Evolutionary conservation across 208 protist genomes (phyloP).

Genomic region (Crithidia brevicula): DNA sequence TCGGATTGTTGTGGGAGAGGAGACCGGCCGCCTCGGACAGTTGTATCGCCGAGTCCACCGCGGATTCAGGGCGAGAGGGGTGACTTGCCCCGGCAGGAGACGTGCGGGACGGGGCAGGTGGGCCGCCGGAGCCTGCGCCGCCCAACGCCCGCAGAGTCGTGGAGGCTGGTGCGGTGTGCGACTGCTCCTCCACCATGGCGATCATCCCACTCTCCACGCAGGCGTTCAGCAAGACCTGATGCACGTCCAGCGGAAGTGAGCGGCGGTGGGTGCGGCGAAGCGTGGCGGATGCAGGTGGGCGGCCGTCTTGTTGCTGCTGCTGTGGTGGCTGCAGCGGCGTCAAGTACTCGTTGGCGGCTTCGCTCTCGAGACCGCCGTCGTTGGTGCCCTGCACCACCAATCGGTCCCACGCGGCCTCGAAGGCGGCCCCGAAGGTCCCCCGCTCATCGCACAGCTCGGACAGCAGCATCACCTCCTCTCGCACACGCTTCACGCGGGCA

Average conservation of each 20-base stretch:
- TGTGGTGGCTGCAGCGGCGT: not conserved
- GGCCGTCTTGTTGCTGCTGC: not conserved
- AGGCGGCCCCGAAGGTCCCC: conserved; percentile 34
- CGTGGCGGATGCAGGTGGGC: not conserved
- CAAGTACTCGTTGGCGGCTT: conserved; percentile 9
- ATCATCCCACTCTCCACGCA: conserved; percentile 64
- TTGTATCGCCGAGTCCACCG: not conserved
- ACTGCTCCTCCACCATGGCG: conserved; percentile 3
- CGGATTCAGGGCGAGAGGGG: not conserved
- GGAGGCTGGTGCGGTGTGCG: not conserved
- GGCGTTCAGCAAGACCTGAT: conserved; percentile 44
- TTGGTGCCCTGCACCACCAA: conserved; percentile 13
- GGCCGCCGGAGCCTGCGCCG: no score
- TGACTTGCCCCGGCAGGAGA: not conserved
- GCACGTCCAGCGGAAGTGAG: conserved; percentile 32
- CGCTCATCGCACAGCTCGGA: conserved; percentile 64
- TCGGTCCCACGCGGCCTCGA: conserved; percentile 40
- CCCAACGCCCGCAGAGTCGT: not conserved
- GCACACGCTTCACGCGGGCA: conserved; percentile 38
- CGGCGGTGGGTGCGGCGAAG: not conserved
- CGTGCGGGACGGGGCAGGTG: no score
- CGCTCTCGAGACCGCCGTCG: conserved; percentile 8
- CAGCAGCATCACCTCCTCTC: conserved; percentile 38
- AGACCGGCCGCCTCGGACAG: not conserved
- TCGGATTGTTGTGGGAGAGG: not conserved